Evolutionary conservation across 345 rosid genomes (phyloP), one percentile per base, ranked within the genome.

Genomic region (Eutrema yunnanense): DNA sequence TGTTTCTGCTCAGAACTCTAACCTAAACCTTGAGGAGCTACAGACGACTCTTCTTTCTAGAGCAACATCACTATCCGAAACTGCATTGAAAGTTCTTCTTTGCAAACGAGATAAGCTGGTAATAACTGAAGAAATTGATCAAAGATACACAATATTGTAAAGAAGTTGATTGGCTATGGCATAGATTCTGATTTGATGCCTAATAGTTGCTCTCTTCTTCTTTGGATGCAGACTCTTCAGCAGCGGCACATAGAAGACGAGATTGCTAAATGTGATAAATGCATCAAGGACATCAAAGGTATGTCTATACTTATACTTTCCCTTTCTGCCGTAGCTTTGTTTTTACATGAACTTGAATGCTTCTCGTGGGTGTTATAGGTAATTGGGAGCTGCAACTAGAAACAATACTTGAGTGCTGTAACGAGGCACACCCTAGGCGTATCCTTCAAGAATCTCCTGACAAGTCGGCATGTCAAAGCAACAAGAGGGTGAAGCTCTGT

Each of bases 51-150:
- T 82, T 67, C 83, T 82, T 60, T 82, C 87, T 42, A 84, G 69
- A 65, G 87, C 81, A 30, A 64, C 72, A 56, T 59, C 64, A 32
- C 19, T 90, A 36, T 80, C 86, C 1, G 78, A 84, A 71, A 79
- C 87, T 71, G 92, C 93, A 37, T 10, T 81, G 69, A 78, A 63
- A 57, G 71, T 84, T 77, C 81, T 84, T 48, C 81, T 73, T 60
- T 73, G 81, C 26, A 84, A 80, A 73, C 89, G 91, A 75, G 88
- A 88, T 78, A 79, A 79, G 65, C 73, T 87, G 91, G 96, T 92
- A 88, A 43, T 9, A 37, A 40, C 73, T 51, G 49, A 47, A 14
- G 26, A 48, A 19, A 57, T 37, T 73, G 58, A 67, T 67, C 29
- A 6, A 49, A 47, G 8, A 47, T 47, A 5, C 26, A 70, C 48